Percentiles rank a stretch among this genome's conserved stretches.
Evolutionary conservation across 2,329 filamentous ascomycete species (phyloP).

Genomic region (Dothideomycetidae sp.): DNA sequence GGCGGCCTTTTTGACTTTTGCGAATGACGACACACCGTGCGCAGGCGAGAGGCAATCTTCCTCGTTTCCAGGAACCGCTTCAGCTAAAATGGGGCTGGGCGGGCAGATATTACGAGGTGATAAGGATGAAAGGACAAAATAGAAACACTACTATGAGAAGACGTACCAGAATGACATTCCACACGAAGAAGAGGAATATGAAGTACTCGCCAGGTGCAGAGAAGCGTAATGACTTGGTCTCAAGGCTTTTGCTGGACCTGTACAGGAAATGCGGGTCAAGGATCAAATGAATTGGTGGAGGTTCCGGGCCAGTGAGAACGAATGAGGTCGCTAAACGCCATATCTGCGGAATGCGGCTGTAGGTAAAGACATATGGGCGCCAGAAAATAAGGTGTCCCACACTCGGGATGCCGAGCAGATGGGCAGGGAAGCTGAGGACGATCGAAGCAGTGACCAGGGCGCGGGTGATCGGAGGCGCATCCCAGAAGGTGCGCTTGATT

Average conservation of each 20-base stretch:
- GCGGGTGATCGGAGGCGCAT: constrained; percentile 53
- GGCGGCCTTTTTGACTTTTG: constrained; percentile 31
- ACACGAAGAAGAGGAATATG: constrained; percentile 64
- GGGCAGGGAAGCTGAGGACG: constrained; percentile 45
- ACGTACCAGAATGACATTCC: constrained; percentile 64
- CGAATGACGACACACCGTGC: constrained; percentile 35
- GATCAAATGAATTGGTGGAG: constrained; percentile 47
- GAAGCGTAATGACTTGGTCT: constrained; percentile 59
- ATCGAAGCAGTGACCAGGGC: constrained; percentile 53
- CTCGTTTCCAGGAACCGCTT: constrained; percentile 42
- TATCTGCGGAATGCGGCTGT: constrained; percentile 44
- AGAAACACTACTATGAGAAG: constrained; percentile 17
- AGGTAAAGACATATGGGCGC: constrained; percentile 27
- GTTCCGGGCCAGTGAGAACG: constrained; percentile 40
- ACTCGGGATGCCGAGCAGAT: constrained; percentile 41
- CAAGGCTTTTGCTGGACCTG: constrained; percentile 61
- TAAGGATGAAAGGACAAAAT: constrained; percentile 13
- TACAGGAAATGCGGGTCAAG: constrained; percentile 69
- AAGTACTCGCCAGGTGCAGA: constrained; percentile 62
- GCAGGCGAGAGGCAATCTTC: constrained; percentile 39
- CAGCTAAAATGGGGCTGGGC: constrained; percentile 36
- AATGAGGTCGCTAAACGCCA: constrained; percentile 47
- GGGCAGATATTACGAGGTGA: constrained; percentile 48
- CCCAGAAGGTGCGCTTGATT: constrained; percentile 49
- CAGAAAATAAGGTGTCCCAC: constrained; percentile 41